These are phyloP conservation scores for Alternaria consortialis DNA, from an alignment of 2,329 filamentous ascomycete species.

Conservation along the genomic window DNA sequence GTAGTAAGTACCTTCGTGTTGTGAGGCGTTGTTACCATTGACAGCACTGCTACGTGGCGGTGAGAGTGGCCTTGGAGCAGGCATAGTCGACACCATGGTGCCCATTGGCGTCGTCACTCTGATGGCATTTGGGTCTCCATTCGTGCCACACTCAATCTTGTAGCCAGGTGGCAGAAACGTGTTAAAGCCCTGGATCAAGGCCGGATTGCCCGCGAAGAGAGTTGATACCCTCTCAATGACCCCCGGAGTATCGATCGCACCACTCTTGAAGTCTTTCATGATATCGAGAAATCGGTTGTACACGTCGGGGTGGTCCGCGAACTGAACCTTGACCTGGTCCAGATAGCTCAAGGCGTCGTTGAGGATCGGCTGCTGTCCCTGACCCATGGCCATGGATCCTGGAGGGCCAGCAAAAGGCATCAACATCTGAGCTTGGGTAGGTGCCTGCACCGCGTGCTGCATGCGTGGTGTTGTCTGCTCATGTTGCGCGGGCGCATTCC, in stretches of 20 bases:
- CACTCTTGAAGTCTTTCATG: slow-evolving; percentile 99
- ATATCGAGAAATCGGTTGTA: slow-evolving; percentile 98
- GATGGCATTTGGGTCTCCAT: slow-evolving; percentile 94
- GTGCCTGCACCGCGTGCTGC: slow-evolving; percentile 68
- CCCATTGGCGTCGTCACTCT: slow-evolving; percentile 96
- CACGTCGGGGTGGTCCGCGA: slow-evolving; percentile 94
- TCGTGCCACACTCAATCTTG: slow-evolving; percentile 92
- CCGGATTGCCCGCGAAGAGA: slow-evolving; percentile 93
- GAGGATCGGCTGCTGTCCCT: slow-evolving; percentile 85
- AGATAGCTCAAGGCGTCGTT: slow-evolving; percentile 93
- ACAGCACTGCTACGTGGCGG: slow-evolving; percentile 58
- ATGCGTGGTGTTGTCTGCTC: slow-evolving; percentile 62
- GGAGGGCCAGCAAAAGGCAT: slow-evolving; percentile 57
- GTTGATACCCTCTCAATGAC: slow-evolving; percentile 97
- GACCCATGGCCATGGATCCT: slow-evolving; percentile 68
- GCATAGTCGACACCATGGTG: slow-evolving; percentile 93
- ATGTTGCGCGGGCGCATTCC: slow-evolving; percentile 72
- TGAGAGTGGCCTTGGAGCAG: slow-evolving; percentile 57
- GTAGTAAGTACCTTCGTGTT: slow-evolving; percentile 51
- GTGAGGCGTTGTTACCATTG: slow-evolving; percentile 64
- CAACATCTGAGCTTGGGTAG: slow-evolving; percentile 62
- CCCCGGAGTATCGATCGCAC: slow-evolving; percentile 97
- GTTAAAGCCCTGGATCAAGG: slow-evolving; percentile 96
- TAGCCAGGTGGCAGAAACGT: slow-evolving; percentile 97
- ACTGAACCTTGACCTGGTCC: slow-evolving; percentile 98